phyloP scores from a whole-genome alignment of 371 early-diverging fungal genomes.

The Zychaea mexicana region DNA sequence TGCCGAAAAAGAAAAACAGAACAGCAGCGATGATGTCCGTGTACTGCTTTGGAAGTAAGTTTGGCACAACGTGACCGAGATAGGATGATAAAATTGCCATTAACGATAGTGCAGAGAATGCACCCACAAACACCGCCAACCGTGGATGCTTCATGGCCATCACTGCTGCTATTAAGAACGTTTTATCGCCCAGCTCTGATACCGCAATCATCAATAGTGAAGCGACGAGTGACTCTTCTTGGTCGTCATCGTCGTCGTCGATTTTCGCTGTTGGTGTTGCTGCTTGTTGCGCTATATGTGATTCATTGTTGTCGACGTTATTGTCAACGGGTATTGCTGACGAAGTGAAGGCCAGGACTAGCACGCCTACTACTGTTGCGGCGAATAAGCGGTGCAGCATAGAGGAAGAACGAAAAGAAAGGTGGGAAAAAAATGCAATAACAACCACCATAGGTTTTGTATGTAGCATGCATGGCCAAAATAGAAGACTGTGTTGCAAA shows the following conservation, averaged over 20 bases:
- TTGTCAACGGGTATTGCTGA: not conserved
- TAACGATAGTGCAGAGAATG: constrained; percentile 82
- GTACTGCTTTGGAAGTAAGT: constrained; percentile 78
- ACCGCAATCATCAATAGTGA: constrained; percentile 83
- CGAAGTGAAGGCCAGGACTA: not conserved
- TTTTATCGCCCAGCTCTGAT: constrained; percentile 97
- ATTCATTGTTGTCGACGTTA: not conserved
- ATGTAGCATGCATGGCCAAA: too few relatives aligned
- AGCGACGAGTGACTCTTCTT: constrained; percentile 45
- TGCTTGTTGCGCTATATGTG: not conserved
- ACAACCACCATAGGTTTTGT: too few relatives aligned
- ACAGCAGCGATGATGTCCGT: constrained; percentile 79
- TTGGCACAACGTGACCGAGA: constrained; percentile 86
- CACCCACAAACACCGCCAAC: constrained; percentile 82
- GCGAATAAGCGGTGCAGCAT: not conserved
- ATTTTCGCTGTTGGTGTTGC: not conserved
- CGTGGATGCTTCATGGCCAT: constrained; percentile 94
- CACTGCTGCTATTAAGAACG: constrained; percentile 95
- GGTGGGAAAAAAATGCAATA: not conserved
- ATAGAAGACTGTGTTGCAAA: not conserved
- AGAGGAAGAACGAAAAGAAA: constrained; percentile 5
- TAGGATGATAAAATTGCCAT: constrained; percentile 94
- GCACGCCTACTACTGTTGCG: not conserved
- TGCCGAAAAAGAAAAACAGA: constrained; percentile 89
- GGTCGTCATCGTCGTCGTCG: not conserved